These are phyloP conservation scores for Myriangium duriaei DNA, from an alignment of 2,329 filamentous ascomycete species.

Conservation along the genomic window DNA sequence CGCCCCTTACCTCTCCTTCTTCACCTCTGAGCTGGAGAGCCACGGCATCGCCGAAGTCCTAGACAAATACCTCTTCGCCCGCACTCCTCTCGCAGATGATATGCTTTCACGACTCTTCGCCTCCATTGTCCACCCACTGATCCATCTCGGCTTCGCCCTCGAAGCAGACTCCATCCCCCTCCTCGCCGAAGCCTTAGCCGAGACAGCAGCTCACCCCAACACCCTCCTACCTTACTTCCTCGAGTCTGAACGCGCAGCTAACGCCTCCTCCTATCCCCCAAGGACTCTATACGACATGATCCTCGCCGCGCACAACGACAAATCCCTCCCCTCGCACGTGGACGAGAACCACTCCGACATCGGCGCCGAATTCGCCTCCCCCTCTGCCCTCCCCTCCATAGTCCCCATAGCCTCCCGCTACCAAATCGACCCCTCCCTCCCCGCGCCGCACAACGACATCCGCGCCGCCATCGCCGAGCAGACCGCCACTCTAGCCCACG, in stretches of 20 bases:
- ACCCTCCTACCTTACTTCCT: conserved; percentile 45
- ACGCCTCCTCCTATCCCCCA: conserved; percentile 14
- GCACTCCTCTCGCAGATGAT: conserved; percentile 51
- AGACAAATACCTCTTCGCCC: conserved; percentile 55
- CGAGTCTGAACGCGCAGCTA: conserved; percentile 36
- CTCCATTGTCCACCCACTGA: conserved; percentile 65
- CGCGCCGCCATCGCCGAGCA: conserved; percentile 18
- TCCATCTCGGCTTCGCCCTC: conserved; percentile 74
- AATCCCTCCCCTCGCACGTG: conserved; percentile 43
- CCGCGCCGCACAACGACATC: conserved; percentile 14
- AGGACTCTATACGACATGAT: conserved; percentile 47
- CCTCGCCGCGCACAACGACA: conserved; percentile 43
- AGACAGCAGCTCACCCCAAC: conserved; percentile 56
- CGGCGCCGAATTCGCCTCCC: conserved; percentile 52
- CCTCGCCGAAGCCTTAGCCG: conserved; percentile 66
- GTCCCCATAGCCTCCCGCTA: conserved; percentile 46
- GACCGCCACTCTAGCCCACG: conserved; percentile 38
- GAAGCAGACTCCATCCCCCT: conserved; percentile 74
- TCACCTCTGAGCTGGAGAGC: conserved; percentile 56
- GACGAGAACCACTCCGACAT: conserved; percentile 51
- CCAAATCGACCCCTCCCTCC: conserved; percentile 15
- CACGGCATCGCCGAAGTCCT: conserved; percentile 52
- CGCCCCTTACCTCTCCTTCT: conserved; percentile 63
- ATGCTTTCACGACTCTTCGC: conserved; percentile 57
- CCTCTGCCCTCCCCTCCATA: conserved; percentile 50